Conservation (phyloP, 352 stramenopile species). For the Globisporangium rhizosaccharum region DNA sequence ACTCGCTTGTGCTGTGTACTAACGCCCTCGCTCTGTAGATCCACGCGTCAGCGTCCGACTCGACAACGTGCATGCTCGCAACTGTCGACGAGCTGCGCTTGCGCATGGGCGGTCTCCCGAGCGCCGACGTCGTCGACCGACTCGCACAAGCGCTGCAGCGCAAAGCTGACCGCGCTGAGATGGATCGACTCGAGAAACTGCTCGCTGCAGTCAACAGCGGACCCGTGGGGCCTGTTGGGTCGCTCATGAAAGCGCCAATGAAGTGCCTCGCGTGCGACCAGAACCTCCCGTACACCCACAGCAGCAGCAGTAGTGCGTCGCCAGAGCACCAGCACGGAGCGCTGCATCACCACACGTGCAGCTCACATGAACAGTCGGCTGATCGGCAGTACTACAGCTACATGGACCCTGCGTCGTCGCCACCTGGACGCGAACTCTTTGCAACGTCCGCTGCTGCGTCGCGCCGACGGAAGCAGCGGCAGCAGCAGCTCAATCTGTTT, state of each 20-base stretch:
- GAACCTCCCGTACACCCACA: slow-evolving; percentile 24
- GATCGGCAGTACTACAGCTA: neutral
- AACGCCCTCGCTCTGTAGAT: slow-evolving; percentile 20
- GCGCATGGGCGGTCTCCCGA: slow-evolving; percentile 43
- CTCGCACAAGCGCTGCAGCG: slow-evolving; percentile 33
- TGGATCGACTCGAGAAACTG: slow-evolving; percentile 36
- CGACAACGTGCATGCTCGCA: slow-evolving; percentile 33
- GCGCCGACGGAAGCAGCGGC: slow-evolving; percentile 13
- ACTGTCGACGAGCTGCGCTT: slow-evolving; percentile 45
- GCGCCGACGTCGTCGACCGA: slow-evolving; percentile 37
- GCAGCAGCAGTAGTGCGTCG: neutral
- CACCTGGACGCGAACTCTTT: slow-evolving; percentile 5
- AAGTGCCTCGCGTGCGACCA: slow-evolving; percentile 63
- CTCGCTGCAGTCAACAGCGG: slow-evolving; percentile 21
- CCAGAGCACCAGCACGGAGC: slow-evolving; percentile 6
- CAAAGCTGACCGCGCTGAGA: slow-evolving; percentile 55
- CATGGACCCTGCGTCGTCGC: neutral
- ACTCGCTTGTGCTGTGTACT: neutral
- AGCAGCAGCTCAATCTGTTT: slow-evolving; percentile 3
- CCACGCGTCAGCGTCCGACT: slow-evolving; percentile 28
- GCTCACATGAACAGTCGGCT: neutral
- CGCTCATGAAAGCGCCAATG: slow-evolving; percentile 47
- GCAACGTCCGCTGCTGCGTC: slow-evolving; percentile 4
- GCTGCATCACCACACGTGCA: slow-evolving; percentile 4
- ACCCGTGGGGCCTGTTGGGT: slow-evolving; percentile 14